phyloP scores from a whole-genome alignment of 345 rosid genomes.

The Arabis hirsuta region DNA sequence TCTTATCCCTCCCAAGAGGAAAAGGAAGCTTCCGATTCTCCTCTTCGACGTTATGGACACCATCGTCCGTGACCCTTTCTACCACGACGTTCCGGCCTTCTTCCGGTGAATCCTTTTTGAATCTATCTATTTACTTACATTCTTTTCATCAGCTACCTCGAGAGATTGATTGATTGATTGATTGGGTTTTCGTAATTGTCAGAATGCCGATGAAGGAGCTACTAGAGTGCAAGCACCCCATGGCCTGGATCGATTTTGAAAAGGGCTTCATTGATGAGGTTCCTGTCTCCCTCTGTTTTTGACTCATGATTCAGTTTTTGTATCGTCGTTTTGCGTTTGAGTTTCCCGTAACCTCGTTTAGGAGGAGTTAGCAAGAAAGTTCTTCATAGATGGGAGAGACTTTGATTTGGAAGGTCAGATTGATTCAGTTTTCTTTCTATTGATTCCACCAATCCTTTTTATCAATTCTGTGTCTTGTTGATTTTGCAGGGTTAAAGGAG shows the following conservation, averaged over 20 bases:
- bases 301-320: slow-evolving; percentile 12
- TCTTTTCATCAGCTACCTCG: background rate
- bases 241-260: slow-evolving; percentile 90
- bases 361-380: slow-evolving; percentile 74
- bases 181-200: slow-evolving; percentile 2
- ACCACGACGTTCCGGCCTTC: slow-evolving; percentile 80
- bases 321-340: background rate
- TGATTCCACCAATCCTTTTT: background rate
- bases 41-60: slow-evolving; percentile 98
- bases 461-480: background rate
- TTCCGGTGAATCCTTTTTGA: slow-evolving; percentile 52
- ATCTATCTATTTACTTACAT: background rate
- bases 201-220: slow-evolving; percentile 84
- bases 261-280: slow-evolving; percentile 87
- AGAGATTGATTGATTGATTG: too few relatives aligned
- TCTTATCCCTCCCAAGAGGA: slow-evolving; percentile 33
- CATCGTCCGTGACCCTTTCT: slow-evolving; percentile 93
- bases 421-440: background rate
- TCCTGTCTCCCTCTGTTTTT: slow-evolving; percentile 16
- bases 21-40: slow-evolving; percentile 78
- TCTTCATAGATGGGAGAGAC: slow-evolving; percentile 82
- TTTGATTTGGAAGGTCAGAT: slow-evolving; percentile 84
- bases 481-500: slow-evolving; percentile 66
- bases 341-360: slow-evolving; percentile 32
- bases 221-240: slow-evolving; percentile 79